Conservation (phyloP, 2,329 filamentous ascomycete species). For the Xylaria sp. region DNA sequence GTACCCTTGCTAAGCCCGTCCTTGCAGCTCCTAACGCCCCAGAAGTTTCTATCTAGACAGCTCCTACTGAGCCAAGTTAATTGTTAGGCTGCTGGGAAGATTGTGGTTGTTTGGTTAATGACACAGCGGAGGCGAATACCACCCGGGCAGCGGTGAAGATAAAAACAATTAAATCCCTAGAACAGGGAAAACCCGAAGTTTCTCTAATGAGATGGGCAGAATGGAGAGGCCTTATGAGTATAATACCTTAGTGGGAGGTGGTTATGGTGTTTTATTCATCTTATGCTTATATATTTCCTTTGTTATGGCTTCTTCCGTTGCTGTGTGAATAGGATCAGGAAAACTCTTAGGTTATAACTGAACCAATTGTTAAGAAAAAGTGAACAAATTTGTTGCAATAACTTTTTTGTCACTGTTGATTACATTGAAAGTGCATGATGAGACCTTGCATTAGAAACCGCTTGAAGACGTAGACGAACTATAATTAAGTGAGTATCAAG, state of each 20-base stretch:
- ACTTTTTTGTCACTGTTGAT: no score
- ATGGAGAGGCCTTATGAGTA: slow-evolving; percentile 3
- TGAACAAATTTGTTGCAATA: no score
- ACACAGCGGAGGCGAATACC: slow-evolving; percentile 4
- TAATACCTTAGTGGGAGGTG: slow-evolving; percentile 11
- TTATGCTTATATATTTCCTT: no score
- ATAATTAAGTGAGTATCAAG: no score
- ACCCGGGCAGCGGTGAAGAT: background rate
- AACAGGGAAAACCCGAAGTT: background rate
- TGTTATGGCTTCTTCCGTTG: background rate
- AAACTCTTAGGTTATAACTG: no score
- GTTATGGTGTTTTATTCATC: no score
- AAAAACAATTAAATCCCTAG: no score
- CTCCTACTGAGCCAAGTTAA: background rate
- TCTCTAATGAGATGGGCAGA: background rate
- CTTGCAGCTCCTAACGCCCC: background rate
- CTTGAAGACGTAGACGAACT: no score
- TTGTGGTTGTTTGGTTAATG: background rate
- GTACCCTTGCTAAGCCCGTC: slow-evolving; percentile 21
- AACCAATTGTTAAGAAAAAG: no score
- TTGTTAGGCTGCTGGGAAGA: background rate
- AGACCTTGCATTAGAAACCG: no score
- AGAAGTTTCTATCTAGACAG: slow-evolving; percentile 14
- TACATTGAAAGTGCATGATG: no score
- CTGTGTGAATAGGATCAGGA: background rate